These are phyloP conservation scores for Penicillium psychrosexuale DNA, from an alignment of 2,329 filamentous ascomycete species.

Conservation along the genomic window DNA sequence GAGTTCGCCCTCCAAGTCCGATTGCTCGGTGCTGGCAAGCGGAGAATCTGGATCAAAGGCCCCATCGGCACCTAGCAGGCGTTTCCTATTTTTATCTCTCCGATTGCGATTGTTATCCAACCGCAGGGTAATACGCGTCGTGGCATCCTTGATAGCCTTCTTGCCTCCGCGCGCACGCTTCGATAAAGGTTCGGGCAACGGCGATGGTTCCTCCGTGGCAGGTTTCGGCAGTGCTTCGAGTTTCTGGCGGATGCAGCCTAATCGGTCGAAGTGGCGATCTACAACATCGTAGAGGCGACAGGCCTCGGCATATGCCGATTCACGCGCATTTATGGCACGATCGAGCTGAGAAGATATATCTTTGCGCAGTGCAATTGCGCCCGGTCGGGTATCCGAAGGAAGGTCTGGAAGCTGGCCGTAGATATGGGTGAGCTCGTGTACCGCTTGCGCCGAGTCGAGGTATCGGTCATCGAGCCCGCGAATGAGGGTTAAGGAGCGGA, in stretches of 20 bases:
- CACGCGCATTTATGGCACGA: constrained; percentile 53
- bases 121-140: constrained; percentile 44
- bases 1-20: constrained; percentile 38
- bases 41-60: constrained; percentile 45
- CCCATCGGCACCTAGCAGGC: constrained; percentile 37
- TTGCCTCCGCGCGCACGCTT: constrained; percentile 43
- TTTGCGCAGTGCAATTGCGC: constrained; percentile 51
- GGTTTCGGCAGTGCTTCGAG: constrained; percentile 60
- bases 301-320: constrained; percentile 56
- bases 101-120: constrained; percentile 32
- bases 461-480: constrained; percentile 49
- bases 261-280: constrained; percentile 55
- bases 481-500: constrained; percentile 62
- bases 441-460: constrained; percentile 38
- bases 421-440: constrained; percentile 43
- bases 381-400: constrained; percentile 48
- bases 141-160: constrained; percentile 36
- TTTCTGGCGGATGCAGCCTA: constrained; percentile 60
- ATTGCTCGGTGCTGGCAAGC: constrained; percentile 48
- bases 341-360: constrained; percentile 57
- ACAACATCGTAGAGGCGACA: constrained; percentile 56
- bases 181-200: constrained; percentile 35
- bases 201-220: constrained; percentile 60
- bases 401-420: constrained; percentile 52
- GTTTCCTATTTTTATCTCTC: constrained; percentile 36